Base-by-base conservation (phyloP, 2,329 filamentous ascomycete genomes). In the Penicillium sp. region DNA sequence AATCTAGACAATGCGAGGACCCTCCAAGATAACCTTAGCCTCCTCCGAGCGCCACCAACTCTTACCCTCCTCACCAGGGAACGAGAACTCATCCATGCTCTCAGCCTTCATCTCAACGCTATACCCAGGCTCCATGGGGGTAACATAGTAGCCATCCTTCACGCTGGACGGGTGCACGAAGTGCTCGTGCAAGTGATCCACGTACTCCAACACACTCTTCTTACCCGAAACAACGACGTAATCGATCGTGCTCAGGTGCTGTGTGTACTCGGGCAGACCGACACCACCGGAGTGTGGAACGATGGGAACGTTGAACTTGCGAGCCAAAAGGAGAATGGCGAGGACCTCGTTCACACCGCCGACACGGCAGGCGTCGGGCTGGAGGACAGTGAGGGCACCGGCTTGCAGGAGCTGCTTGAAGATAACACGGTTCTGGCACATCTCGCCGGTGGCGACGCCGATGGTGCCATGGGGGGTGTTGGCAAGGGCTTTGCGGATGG, bases 391-490 rank as follows among this genome's bases (percentile, higher is more conserved):
- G 69, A 96, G 91, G 62, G 92, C 91, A 54, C 89, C 89, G 2
- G 87, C 82, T 74, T 89, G 86, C 55, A 97, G 85, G 62, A 96
- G 85, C 79, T 97, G 93, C 84, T 96, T 97, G 86, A 96, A 96
- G 71, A 96, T 87, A 66, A 96, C 91, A 42, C 93, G 88, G 82
- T 96, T 97, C 81, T 96, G 93, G 81, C 92, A 95, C 92, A 96
- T 96, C 81, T 97, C 93, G 65, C 93, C 93, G 0, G 93, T 96
- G 7, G 93, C 93, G 5, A 96, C 93, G 60, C 91, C 91, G 70
- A 97, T 92, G 0, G 90, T 87, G 70, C 76, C 76, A 64, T 79
- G 63, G 6, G 76, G 75, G 10, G 75, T 79, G 60, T 77, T 70
- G 38, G 85, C 84, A 11, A 97, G 87, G 4, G 92, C 92, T 63